Percentiles rank a stretch among this genome's conserved stretches.
Conservation (phyloP, 2,329 filamentous ascomycete species). For the Talaromyces islandicus region DNA sequence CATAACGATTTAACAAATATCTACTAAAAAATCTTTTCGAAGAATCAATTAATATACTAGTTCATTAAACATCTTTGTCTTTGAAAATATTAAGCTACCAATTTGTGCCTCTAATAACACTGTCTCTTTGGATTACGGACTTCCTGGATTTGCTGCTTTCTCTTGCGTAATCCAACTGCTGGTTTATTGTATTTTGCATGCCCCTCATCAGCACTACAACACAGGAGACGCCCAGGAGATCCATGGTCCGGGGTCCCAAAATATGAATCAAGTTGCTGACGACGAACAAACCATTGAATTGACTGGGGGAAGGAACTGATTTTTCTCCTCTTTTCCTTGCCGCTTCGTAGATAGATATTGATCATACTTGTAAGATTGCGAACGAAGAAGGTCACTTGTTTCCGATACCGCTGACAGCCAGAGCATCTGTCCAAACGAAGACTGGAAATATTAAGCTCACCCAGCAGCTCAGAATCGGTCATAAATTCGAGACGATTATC, state of each 20-base stretch:
- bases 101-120: no score
- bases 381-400: conserved; percentile 8
- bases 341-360: neutral
- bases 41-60: no score
- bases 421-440: conserved; percentile 3
- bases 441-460: neutral
- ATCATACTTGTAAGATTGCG: conserved; percentile 7
- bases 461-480: conserved; percentile 6
- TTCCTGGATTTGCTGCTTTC: no score
- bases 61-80: no score
- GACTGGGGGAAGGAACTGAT: conserved; percentile 13
- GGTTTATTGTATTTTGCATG: no score
- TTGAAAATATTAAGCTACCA: no score
- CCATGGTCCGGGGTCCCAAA: conserved; percentile 10
- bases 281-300: conserved; percentile 11
- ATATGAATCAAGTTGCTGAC: conserved; percentile 8
- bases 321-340: conserved; percentile 3
- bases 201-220: no score
- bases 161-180: no score
- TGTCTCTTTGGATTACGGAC: no score
- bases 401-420: conserved; percentile 5
- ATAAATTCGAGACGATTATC: conserved; percentile 6
- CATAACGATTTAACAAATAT: no score
- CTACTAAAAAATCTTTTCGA: no score
- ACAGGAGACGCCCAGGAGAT: conserved; percentile 2